These are phyloP conservation scores for Lachancea meyersii DNA, from an alignment of 805 yeast species.

Conservation along the genomic window DNA sequence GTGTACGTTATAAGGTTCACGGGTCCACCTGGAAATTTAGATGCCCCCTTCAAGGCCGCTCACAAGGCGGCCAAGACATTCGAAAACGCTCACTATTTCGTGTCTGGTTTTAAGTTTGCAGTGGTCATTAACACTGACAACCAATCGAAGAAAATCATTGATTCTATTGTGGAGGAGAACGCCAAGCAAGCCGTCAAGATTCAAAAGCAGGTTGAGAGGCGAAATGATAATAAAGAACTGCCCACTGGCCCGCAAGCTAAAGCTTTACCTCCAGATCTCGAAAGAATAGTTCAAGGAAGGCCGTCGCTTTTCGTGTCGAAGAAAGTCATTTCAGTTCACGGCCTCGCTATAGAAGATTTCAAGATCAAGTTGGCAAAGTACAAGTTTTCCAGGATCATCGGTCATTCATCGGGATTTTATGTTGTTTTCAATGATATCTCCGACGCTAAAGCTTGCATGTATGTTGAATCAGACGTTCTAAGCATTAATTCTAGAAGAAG, in stretches of 20 bases:
- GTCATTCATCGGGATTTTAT: constrained; percentile 61
- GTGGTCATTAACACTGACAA: constrained; percentile 46
- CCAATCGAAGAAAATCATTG: constrained; percentile 33
- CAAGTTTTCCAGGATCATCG: constrained; percentile 59
- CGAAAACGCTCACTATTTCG: constrained; percentile 40
- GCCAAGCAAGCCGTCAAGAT: constrained; percentile 37
- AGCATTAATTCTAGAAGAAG: constrained; percentile 20
- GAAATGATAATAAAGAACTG: constrained; percentile 15
- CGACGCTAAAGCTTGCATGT: constrained; percentile 25
- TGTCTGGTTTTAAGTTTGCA: constrained; percentile 44
- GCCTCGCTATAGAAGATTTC: constrained; percentile 53
- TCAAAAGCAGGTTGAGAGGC: constrained; percentile 22
- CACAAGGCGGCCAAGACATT: constrained; percentile 38
- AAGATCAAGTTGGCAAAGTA: constrained; percentile 52
- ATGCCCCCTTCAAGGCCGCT: constrained; percentile 44
- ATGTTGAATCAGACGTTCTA: constrained; percentile 22
- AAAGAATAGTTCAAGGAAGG: constrained; percentile 45
- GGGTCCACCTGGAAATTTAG: constrained; percentile 46
- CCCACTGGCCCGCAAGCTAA: constrained; percentile 12
- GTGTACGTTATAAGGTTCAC: constrained; percentile 57
- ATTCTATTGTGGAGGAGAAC: constrained; percentile 31
- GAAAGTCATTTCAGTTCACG: constrained; percentile 50
- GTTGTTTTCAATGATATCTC: constrained; percentile 51
- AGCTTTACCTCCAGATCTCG: constrained; percentile 44
- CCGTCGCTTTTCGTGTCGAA: constrained; percentile 49